A percentile compares a stretch with the other conserved stretches of the same genome.
Conservation (phyloP, 2,329 filamentous ascomycete species). For the Trichoderma polysporum region DNA sequence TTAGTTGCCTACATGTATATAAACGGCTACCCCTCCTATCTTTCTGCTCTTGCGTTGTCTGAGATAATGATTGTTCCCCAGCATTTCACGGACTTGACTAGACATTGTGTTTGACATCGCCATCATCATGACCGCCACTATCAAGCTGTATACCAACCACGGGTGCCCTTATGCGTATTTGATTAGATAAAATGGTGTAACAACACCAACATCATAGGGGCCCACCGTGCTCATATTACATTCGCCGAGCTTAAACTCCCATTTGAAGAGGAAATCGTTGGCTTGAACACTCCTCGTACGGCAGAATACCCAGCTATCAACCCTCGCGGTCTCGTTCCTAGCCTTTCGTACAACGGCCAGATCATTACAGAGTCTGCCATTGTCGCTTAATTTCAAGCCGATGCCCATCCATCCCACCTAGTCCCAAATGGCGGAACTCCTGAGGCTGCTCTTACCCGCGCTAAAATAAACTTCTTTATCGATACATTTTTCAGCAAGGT, state of each 20-base stretch:
- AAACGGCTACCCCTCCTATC: neutral
- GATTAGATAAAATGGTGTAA: neutral
- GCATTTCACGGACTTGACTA: too few relatives aligned
- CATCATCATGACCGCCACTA: conserved; percentile 29
- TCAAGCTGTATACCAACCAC: conserved; percentile 70
- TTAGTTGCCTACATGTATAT: neutral
- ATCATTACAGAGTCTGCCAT: conserved; percentile 73
- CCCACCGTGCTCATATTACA: conserved; percentile 72
- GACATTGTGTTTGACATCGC: neutral
- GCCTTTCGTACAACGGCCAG: conserved; percentile 63
- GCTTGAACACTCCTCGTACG: conserved; percentile 66
- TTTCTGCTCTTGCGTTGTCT: neutral
- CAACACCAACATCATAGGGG: conserved; percentile 41
- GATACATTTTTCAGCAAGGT: conserved; percentile 68
- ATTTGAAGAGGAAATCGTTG: conserved; percentile 71
- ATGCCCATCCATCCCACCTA: conserved; percentile 67
- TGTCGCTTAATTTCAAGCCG: conserved; percentile 67
- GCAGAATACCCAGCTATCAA: conserved; percentile 75
- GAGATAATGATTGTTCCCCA: neutral
- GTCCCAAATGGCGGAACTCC: conserved; percentile 54
- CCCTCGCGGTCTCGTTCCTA: conserved; percentile 74
- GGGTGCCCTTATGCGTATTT: conserved; percentile 57
- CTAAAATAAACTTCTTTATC: conserved; percentile 69
- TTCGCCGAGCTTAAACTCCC: conserved; percentile 64
- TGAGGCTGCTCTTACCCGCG: conserved; percentile 61